Conservation (phyloP, 148 eudicot genomes). For the Spergularia bocconei region DNA sequence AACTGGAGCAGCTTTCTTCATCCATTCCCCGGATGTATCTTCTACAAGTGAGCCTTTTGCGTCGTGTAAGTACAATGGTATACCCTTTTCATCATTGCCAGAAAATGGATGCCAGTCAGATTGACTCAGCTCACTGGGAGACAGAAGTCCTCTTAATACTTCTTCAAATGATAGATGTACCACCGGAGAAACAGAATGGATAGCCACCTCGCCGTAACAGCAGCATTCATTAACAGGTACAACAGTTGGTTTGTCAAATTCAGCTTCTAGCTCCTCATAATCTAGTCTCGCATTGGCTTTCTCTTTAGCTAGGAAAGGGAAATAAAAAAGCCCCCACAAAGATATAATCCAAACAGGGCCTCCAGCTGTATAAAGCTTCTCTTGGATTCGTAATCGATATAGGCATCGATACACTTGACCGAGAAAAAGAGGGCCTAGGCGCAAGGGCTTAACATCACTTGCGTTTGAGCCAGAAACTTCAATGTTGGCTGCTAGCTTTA, state of each 20-base stretch:
- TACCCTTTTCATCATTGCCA: slow-evolving; percentile 17
- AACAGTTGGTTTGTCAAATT: slow-evolving; percentile 15
- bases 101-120: slow-evolving; percentile 23
- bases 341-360: slow-evolving; percentile 27
- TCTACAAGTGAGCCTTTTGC: slow-evolving; percentile 11
- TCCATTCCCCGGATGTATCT: slow-evolving; percentile 17
- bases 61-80: slow-evolving; percentile 14
- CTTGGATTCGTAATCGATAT: slow-evolving; percentile 27
- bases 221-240: slow-evolving; percentile 21
- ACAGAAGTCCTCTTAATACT: slow-evolving; percentile 22
- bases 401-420: slow-evolving; percentile 28
- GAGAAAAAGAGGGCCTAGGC: slow-evolving; percentile 23
- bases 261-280: slow-evolving; percentile 23
- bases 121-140: slow-evolving; percentile 20
- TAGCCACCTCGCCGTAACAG: slow-evolving; percentile 27
- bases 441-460: slow-evolving; percentile 10
- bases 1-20: slow-evolving; percentile 24
- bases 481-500: slow-evolving; percentile 27
- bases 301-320: slow-evolving; percentile 23
- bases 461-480: slow-evolving; percentile 21
- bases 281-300: slow-evolving; percentile 13
- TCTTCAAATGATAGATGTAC: slow-evolving; percentile 24
- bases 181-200: slow-evolving; percentile 16
- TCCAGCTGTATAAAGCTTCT: slow-evolving; percentile 29
- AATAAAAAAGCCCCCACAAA: slow-evolving; percentile 26